Conservation (phyloP, 805 yeast genomes). For the Spathaspora passalidarum region DNA sequence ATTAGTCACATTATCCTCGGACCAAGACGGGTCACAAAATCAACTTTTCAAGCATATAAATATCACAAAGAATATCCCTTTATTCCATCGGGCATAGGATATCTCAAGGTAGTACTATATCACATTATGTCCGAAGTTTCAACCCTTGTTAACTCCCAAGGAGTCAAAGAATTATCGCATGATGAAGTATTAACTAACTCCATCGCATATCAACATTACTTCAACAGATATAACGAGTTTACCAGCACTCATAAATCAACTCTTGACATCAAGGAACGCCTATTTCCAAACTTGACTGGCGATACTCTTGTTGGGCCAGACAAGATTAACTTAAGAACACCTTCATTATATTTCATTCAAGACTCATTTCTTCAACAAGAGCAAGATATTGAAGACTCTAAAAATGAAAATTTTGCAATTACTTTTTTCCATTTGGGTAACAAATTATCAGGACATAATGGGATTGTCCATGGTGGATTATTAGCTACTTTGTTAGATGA, state of each 20-base stretch:
- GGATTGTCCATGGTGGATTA: slow-evolving; percentile 43
- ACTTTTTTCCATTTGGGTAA: slow-evolving; percentile 40
- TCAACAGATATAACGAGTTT: slow-evolving; percentile 2
- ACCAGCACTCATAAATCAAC: slow-evolving; percentile 3
- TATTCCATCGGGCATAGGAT: no score
- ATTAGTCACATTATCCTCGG: background rate
- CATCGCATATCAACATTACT: slow-evolving; percentile 7
- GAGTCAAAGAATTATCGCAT: background rate
- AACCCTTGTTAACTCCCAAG: background rate
- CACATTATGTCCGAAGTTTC: background rate
- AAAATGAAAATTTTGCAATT: slow-evolving; percentile 24
- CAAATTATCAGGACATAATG: slow-evolving; percentile 36
- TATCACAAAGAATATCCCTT: background rate
- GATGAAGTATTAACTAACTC: background rate
- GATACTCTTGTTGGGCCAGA: slow-evolving; percentile 30
- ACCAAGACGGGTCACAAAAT: background rate
- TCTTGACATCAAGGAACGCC: slow-evolving; percentile 20
- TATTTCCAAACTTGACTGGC: slow-evolving; percentile 37
- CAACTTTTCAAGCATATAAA: background rate
- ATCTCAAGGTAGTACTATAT: no score
- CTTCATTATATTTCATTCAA: slow-evolving; percentile 32
- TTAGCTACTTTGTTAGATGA: slow-evolving; percentile 43
- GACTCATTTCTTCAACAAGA: slow-evolving; percentile 23
- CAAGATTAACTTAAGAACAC: slow-evolving; percentile 32
- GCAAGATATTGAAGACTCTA: slow-evolving; percentile 19